A percentile compares a stretch with the other conserved stretches of the same genome.
Conservation (phyloP, 2,329 filamentous ascomycete species). For the Aspergillus jensenii region DNA sequence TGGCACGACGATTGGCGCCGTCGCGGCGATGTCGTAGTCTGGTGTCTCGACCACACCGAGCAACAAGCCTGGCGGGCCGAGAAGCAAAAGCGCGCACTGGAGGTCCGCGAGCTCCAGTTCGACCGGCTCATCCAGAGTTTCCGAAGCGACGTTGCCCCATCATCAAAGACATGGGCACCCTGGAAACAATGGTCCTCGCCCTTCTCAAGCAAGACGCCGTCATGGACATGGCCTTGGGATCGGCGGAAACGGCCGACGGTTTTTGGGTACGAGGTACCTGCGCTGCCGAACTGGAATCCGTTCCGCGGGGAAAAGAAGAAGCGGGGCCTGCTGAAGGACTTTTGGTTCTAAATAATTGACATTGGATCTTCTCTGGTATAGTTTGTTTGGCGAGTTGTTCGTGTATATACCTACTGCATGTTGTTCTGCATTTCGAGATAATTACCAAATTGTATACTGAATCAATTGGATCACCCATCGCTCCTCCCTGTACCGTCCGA, state of each 20-base stretch:
- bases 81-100: slow-evolving; percentile 22
- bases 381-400: background rate
- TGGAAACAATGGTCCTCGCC: slow-evolving; percentile 11
- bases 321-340: background rate
- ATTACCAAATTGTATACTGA: too few species aligned
- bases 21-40: slow-evolving; percentile 62
- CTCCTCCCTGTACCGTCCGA: too few species aligned
- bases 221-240: slow-evolving; percentile 26
- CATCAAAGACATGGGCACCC: slow-evolving; percentile 12
- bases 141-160: slow-evolving; percentile 21
- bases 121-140: slow-evolving; percentile 37
- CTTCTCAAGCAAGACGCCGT: background rate
- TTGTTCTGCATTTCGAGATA: background rate
- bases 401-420: background rate
- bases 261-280: slow-evolving; percentile 15
- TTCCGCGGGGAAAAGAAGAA: background rate
- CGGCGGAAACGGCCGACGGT: slow-evolving; percentile 10
- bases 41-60: slow-evolving; percentile 47
- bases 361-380: background rate
- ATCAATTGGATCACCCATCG: too few species aligned
- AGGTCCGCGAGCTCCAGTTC: slow-evolving; percentile 33
- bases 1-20: slow-evolving; percentile 64
- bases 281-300: slow-evolving; percentile 4
- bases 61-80: slow-evolving; percentile 37
- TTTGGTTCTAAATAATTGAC: background rate